These are phyloP conservation scores for Marvania coccoides DNA, from an alignment of 139 green algal genomes.

Conservation along the genomic window DNA sequence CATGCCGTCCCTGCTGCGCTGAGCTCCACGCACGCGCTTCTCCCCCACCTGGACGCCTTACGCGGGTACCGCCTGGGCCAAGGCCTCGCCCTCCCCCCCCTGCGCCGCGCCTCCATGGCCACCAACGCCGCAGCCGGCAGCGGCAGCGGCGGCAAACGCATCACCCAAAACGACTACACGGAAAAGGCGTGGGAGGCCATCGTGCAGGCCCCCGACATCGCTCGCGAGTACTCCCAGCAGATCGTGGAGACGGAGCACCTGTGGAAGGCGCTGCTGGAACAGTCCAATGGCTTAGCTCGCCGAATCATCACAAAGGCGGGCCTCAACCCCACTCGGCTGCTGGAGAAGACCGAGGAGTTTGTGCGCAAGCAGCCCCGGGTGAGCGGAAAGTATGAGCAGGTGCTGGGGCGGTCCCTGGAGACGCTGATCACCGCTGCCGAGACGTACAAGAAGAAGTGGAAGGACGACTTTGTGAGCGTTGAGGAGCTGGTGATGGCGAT, in stretches of 20 bases:
- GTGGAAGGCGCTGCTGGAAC: conserved; percentile 92
- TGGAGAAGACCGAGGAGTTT: conserved; percentile 72
- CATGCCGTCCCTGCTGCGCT: background rate
- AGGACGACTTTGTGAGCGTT: conserved; percentile 71
- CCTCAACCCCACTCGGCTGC: conserved; percentile 60
- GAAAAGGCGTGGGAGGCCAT: conserved; percentile 76
- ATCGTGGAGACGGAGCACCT: conserved; percentile 98
- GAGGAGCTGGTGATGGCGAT: conserved; percentile 92
- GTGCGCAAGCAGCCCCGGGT: conserved; percentile 73
- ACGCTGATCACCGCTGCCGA: conserved; percentile 70
- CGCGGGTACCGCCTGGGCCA: background rate
- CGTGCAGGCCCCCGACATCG: conserved; percentile 75
- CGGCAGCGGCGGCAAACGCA: conserved; percentile 49
- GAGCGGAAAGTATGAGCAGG: conserved; percentile 62
- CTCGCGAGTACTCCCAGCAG: conserved; percentile 71
- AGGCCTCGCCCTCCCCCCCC: background rate
- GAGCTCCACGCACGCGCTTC: background rate
- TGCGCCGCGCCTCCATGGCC: background rate
- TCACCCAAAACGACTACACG: conserved; percentile 92
- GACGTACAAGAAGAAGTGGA: conserved; percentile 58
- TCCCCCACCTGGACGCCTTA: background rate
- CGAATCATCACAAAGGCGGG: conserved; percentile 83
- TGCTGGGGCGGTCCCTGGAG: conserved; percentile 91
- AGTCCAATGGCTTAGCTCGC: conserved; percentile 83
- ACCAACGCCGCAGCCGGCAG: conserved; percentile 7